Evolutionary conservation across 371 early-diverging fungal species (phyloP).

Genomic region (Mucor indicus): DNA sequence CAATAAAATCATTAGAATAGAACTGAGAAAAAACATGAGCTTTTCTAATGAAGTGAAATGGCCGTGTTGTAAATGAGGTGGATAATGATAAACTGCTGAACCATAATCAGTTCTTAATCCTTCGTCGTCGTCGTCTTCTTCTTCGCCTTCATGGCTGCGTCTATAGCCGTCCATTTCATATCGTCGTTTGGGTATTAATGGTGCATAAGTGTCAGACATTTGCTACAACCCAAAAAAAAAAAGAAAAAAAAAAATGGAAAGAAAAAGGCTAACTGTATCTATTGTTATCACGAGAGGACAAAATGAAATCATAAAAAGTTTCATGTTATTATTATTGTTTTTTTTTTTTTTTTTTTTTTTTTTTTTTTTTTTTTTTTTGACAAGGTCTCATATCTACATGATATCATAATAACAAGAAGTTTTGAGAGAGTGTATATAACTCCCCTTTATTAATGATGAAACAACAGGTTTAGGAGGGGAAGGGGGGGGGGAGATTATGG

Average conservation of each 20-base stretch:
- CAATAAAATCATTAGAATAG: constrained; percentile 34
- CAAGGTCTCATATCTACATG: no score
- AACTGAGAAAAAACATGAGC: constrained; percentile 41
- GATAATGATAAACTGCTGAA: constrained; percentile 27
- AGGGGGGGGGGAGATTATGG: no score
- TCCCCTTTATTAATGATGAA: no score
- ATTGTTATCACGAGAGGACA: no score
- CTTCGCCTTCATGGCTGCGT: constrained; percentile 1
- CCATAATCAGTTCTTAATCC: constrained; percentile 10
- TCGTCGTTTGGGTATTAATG: constrained; percentile 2
- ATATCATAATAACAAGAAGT: no score
- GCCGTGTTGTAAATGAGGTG: constrained; percentile 40
- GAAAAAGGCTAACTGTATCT: background rate
- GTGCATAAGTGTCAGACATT: constrained; percentile 8
- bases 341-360: no score
- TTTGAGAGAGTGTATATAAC: no score
- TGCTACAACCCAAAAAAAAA: no score
- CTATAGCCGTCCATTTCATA: background rate
- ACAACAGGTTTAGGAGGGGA: no score
- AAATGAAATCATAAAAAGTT: no score
- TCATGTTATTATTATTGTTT: no score
- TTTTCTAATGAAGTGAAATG: constrained; percentile 49
- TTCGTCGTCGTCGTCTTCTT: constrained; percentile 3
- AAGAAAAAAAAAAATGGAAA: background rate
- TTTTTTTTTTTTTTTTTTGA: no score